These are phyloP conservation scores for Lavandula angustifolia DNA, from an alignment of 257 asterid genomes.

Conservation along the genomic window DNA sequence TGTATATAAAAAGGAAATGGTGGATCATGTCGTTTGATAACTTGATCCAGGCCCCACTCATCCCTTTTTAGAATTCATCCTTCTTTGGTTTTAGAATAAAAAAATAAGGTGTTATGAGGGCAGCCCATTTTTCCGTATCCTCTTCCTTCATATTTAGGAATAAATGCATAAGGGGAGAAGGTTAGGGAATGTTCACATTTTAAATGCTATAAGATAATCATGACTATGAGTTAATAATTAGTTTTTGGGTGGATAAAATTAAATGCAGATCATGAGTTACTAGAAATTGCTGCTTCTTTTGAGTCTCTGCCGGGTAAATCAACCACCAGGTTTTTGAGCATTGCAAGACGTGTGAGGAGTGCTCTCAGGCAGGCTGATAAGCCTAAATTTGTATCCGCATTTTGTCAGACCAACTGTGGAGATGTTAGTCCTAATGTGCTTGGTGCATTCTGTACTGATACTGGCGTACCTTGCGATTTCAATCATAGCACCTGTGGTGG, in stretches of 20 bases:
- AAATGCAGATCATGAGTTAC: slow-evolving; percentile 78
- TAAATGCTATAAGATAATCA: slow-evolving; percentile 9
- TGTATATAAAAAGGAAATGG: slow-evolving; percentile 5
- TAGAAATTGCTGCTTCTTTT: slow-evolving; percentile 87
- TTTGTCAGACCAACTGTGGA: slow-evolving; percentile 98
- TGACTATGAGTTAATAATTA: slow-evolving; percentile 25
- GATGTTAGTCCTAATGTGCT: slow-evolving; percentile 99
- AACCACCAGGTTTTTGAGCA: slow-evolving; percentile 63
- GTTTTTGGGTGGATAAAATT: slow-evolving; percentile 33
- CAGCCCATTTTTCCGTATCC: background rate
- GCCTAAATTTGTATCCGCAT: slow-evolving; percentile 90
- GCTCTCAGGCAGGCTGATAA: slow-evolving; percentile 66
- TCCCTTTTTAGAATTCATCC: background rate
- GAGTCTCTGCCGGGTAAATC: slow-evolving; percentile 68
- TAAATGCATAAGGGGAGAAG: slow-evolving; percentile 11
- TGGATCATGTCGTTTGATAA: too few relatives aligned
- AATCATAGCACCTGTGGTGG: slow-evolving; percentile 98
- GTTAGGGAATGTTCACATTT: background rate
- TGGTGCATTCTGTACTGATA: slow-evolving; percentile 91
- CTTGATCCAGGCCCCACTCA: too few relatives aligned
- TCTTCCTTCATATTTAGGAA: slow-evolving; percentile 20
- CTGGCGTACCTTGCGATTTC: slow-evolving; percentile 96
- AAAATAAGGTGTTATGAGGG: background rate
- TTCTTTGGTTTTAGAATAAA: slow-evolving; percentile 1
- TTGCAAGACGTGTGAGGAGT: slow-evolving; percentile 88